Evolutionary conservation across 805 yeast genomes (phyloP), one percentile per base, ranked within the genome.

Genomic region (Candida broadrunensis): DNA sequence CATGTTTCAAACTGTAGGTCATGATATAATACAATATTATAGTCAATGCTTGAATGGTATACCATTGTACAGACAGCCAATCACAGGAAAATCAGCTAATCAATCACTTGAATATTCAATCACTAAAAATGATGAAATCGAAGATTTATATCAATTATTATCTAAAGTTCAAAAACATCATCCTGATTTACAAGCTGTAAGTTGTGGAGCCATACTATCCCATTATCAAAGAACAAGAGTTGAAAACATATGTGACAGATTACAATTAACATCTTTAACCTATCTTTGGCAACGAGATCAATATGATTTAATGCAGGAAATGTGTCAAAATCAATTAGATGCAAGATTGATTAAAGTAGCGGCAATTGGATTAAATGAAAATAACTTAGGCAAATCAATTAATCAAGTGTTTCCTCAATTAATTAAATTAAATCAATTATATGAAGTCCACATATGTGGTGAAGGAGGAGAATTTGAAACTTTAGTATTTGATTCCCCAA

Each of bases 401-500:
- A 76, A 71, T 4, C 76, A 85, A 45, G 67, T 84, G 47, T 76
- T 74, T 41, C 85, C 88, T 1, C 73, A 67, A 0, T 60, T 93
- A 56, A 47, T 68, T 11, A 67, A 67, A 30, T 65, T 90, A 45
- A 84, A 89, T 57, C 44, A 57, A 8, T 64, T 68, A 60, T 90
- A 78, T 62, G 95, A 90, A 2, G 86, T 90, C 12, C 97, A 91
- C 59, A 81, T 93, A 0, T 93, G 99, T 66, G 99, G 99, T 12
- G 99, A 93, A 68, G 99, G 99, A 25, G 99, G 99, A 1, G 99
- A 93, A 61, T 93, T 88, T 61, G 99, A 93, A 60, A 84, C 97
- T 0, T 67, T 91, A 50, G 98, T 91, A 2, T 68, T 93, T 21
- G 97, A 93, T 60, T 88, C 95, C 1, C 95, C 96, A 0, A 83